Evolutionary conservation across 805 yeast species (phyloP), one percentile per base, ranked within the genome.

Genomic region (Yarrowia osloensis): DNA sequence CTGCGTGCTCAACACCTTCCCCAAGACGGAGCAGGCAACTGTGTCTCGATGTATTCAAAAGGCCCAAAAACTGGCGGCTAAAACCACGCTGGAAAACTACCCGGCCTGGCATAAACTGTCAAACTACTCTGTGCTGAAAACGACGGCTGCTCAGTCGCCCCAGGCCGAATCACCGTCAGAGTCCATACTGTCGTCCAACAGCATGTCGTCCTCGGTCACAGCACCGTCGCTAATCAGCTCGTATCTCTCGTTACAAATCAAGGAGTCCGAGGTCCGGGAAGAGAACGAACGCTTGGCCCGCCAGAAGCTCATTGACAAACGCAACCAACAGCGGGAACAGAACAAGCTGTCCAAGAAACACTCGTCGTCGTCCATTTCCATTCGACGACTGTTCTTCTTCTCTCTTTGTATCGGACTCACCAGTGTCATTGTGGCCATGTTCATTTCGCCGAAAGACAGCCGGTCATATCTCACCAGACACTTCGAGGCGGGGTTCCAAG

Each of bases 331-430:
- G 31, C 47, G 63, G 35, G 63, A 57, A 28, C 33, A 57, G 19
- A 57, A 57, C 49, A 57, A 57, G 26, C 26, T 57, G 19, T 31
- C 49, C 8, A 57, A 57, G 26, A 19, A 17, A 26, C 37, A 40
- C 40, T 5, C 49, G 8, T 26, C 63, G 5, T 28, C 63, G 7
- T 57, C 42, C 26, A n/a, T 57, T 1, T 39, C 63, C 21, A 57
- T 57, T 12, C 47, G 49, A 28, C 26, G 63, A 13, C 11, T 57
- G 17, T 57, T 57, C 37, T 57, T 57, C 63, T 57, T 57, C 49
- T 57, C 99, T 98, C 78, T 95, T 88, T 6, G 97, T 97, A 77
- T 95, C 95, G 69, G 98, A 97, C 72, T 85, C 86, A 7, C 96
- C 86, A 80, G 97, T 84, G 79, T 88, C 87, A 72, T 90, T 85